Evolutionary conservation across 2,329 filamentous ascomycete genomes (phyloP), one percentile per base, ranked within the genome.

Genomic region (Alternaria triticina): DNA sequence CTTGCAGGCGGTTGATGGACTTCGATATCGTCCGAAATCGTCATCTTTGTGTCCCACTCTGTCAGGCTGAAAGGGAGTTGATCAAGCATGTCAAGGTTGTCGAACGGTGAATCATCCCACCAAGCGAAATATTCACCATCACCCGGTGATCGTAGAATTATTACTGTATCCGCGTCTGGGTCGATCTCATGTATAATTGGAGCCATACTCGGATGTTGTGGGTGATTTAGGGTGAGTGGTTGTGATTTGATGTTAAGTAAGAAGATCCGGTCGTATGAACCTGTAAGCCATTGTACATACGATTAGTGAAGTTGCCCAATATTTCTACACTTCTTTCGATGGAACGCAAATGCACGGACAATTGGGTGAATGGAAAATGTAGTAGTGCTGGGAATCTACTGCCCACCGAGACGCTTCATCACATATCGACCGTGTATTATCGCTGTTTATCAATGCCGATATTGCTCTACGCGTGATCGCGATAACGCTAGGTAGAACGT

Each of bases 131-230:
- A 33, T n/a, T 36, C 49, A 1, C 10, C n/a, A 22, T 51, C 17
- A 13, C 7, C 49, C 6, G 49, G 49, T 51, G 17, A 36, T 51
- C 12, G 28, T 9, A 66, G 33, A 15, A 57, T 40, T 25, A 66
- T 63, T 15, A 66, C 30, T 5, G 63, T 57, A 49, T 66, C 63
- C 22, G 25, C 46, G 20, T 57, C 40, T 13, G 51, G 47, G 9
- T 51, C 45, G 40, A 66, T 59, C 22, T 23, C 17, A 28, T 60
- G 33, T 15, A 50, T 10, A 27, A 43, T 27, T 9, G 33, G 44
- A 10, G 50, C 20, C 49, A 59, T 59, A n/a, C n/a, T 50, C 25
- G 25, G n/a, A 11, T 30, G 25, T 30, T 11, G 25, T 28, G n/a
- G 23, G 28, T 20, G 25, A 20, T 3, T 20, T n/a, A 23, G 3